Base-by-base conservation (phyloP, 306 rosid species). In the Mimosa pudica region DNA sequence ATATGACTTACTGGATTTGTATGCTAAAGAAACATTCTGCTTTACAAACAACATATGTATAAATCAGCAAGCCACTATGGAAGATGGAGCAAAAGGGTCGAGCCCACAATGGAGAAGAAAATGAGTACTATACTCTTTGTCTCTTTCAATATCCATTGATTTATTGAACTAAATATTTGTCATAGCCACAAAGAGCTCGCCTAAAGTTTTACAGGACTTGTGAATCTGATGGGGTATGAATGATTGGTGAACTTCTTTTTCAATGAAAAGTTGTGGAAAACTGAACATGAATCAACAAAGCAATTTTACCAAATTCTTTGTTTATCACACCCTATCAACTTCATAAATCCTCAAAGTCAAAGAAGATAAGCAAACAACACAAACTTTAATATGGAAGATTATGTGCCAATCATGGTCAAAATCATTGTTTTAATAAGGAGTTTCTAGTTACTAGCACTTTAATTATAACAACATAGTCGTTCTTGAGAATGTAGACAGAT, bases 91-190 rank as follows among this genome's bases (percentile, higher is more conserved):
- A 7, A 67, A 10, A 8, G 24, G 13, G 72, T 13, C 4, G 4
- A 8, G n/a, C 30, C 30, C 30, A 42, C 49, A 69, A 55, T 57
- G 33, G 63, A 57, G 63, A 18, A n/a, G 33, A 57, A 57, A 18
- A 57, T 57, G 32, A 57, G 32, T 8, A 0, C 32, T 57, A 57
- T 18, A 57, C 5, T 57, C 17, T 52, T 16, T 57, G 8, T 8
- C 10, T n/a, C 32, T 78, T 57, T 58, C 57, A 79, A 54, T 44
- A 32, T 73, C 41, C 12, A 2, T 75, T 16, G 9, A 80, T 7
- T 57, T 11, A 57, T 10, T 42, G 70, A 83, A 54, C 70, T 63
- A 24, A 4, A 68, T 13, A 68, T n/a, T 69, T 10, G 7, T 20
- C 10, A 44, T 18, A 54, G 14, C 55, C 13, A 18, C 41, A 13